Evolutionary conservation across 1,284 basidiomycete species (phyloP).

Genomic region (Apiotrichum sp.): DNA sequence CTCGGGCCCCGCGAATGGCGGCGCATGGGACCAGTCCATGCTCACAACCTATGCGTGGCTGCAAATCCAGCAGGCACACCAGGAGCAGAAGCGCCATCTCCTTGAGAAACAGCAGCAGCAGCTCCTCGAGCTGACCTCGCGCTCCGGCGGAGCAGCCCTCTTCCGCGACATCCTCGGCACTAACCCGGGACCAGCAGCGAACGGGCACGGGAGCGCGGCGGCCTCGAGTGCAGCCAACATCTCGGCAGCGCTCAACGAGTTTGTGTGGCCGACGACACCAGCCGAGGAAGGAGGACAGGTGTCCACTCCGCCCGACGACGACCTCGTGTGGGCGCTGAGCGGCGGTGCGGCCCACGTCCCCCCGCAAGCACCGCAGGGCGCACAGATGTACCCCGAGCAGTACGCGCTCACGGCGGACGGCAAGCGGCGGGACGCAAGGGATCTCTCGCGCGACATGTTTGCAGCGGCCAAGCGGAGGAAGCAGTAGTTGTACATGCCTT

Average conservation of each 20-base stretch:
- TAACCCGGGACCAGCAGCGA: background rate
- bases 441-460: background rate
- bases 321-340: conserved; percentile 16
- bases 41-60: conserved; percentile 41
- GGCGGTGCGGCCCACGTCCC: background rate
- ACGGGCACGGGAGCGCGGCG: background rate
- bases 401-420: background rate
- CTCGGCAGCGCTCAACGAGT: conserved; percentile 6
- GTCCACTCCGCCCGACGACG: conserved; percentile 16
- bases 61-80: conserved; percentile 44
- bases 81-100: conserved; percentile 37
- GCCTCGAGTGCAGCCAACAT: background rate
- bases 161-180: conserved; percentile 17
- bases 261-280: conserved; percentile 17
- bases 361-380: background rate
- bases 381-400: background rate
- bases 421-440: background rate
- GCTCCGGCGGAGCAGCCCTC: conserved; percentile 6
- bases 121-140: conserved; percentile 28
- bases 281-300: background rate
- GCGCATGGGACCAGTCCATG: conserved; percentile 32
- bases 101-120: conserved; percentile 41
- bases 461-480: background rate
- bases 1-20: background rate
- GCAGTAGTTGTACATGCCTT: background rate